A percentile compares a stretch with the other conserved stretches of the same genome.
phyloP scores from a whole-genome alignment of 306 rosid genomes.

The Boehmeria nivea region DNA sequence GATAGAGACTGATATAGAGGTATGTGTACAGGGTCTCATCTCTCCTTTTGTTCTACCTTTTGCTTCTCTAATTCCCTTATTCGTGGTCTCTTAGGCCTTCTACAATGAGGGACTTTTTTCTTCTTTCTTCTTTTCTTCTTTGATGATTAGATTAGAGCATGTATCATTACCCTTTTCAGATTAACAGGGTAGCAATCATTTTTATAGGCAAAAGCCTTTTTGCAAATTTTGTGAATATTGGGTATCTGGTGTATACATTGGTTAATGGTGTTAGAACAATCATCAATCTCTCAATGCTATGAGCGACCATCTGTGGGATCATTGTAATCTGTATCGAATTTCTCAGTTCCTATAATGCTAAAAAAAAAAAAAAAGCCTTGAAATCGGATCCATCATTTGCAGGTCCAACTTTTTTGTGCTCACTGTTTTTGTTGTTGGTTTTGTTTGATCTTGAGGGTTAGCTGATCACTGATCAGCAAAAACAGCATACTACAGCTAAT shows the following conservation, averaged over 20 bases:
- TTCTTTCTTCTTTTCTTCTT: slow-evolving; percentile 49
- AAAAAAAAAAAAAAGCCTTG: slow-evolving; percentile 25
- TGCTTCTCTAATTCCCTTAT: slow-evolving; percentile 20
- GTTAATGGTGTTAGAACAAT: slow-evolving; percentile 29
- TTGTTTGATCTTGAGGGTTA: neutral
- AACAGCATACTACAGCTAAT: too few species aligned
- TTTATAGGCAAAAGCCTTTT: slow-evolving; percentile 62
- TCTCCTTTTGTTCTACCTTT: slow-evolving; percentile 38
- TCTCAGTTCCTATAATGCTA: slow-evolving; percentile 27
- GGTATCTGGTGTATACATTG: slow-evolving; percentile 45
- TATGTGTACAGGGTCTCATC: slow-evolving; percentile 87
- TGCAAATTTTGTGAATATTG: slow-evolving; percentile 82
- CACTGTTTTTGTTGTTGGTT: neutral
- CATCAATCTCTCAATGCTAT: slow-evolving; percentile 28
- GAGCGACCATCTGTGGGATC: slow-evolving; percentile 24
- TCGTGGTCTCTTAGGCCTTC: slow-evolving; percentile 36
- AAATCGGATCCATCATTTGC: slow-evolving; percentile 11
- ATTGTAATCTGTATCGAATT: slow-evolving; percentile 28
- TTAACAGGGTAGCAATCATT: slow-evolving; percentile 62
- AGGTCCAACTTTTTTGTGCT: neutral
- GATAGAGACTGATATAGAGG: slow-evolving; percentile 80
- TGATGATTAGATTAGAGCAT: slow-evolving; percentile 63
- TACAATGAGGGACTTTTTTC: slow-evolving; percentile 39
- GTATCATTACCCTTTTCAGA: slow-evolving; percentile 55
- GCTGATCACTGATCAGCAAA: neutral